phyloP scores from a whole-genome alignment of 192 early-diverging fungal genomes.

The Chytriomyces confervae region DNA sequence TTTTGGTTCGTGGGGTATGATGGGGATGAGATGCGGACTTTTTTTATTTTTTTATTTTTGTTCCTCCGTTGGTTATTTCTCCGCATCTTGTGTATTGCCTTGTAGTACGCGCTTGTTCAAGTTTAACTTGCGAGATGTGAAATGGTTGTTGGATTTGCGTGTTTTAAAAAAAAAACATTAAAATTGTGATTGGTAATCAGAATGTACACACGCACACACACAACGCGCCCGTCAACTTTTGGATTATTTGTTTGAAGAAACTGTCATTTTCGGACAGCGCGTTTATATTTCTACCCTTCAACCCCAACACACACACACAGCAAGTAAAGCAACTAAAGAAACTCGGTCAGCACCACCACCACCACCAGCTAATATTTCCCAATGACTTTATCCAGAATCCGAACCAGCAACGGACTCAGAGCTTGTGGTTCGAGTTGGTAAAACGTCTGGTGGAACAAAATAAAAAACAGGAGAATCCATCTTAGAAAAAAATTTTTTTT shows the following conservation, averaged over 20 bases:
- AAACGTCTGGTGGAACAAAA: constrained; percentile 9
- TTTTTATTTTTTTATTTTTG: background rate
- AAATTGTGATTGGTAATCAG: too few relatives aligned
- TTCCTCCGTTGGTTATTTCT: background rate
- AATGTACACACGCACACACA: too few relatives aligned
- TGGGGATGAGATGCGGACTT: background rate
- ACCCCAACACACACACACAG: background rate
- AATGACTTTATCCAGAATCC: constrained; percentile 51
- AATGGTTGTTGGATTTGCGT: too few relatives aligned
- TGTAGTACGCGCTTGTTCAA: background rate
- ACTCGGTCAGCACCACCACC: background rate
- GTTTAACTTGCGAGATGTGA: background rate
- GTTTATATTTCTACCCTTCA: background rate
- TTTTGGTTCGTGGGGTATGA: background rate
- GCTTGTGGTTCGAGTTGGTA: constrained; percentile 54
- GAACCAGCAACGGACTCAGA: constrained; percentile 50
- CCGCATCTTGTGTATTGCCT: background rate
- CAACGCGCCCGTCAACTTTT: background rate
- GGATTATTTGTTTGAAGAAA: background rate
- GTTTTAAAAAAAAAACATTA: too few relatives aligned
- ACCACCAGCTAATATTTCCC: constrained; percentile 38
- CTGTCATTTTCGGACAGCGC: background rate
- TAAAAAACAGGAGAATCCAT: background rate
- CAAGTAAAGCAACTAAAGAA: background rate
- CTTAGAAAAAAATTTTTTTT: too few relatives aligned